These are phyloP conservation scores for Filosporella fistucella DNA, from an alignment of 495 filamentous ascomycete genomes.

Conservation along the genomic window DNA sequence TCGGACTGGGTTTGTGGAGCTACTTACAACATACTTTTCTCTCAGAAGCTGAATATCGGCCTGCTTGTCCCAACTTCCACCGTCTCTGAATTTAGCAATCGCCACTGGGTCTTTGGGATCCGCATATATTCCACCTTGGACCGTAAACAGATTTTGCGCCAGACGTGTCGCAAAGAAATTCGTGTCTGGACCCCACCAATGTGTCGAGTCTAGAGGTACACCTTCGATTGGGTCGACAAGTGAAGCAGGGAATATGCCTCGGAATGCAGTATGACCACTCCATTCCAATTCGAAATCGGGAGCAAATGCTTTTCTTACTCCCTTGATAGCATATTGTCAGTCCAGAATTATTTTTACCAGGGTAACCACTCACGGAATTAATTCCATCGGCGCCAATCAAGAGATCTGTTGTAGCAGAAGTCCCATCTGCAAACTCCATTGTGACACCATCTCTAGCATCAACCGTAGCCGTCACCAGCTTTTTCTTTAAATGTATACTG, in stretches of 20 bases:
- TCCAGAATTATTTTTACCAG: background rate
- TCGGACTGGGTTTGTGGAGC: background rate
- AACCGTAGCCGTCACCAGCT: conserved; percentile 18
- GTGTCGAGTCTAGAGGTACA: conserved; percentile 39
- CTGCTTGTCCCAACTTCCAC: conserved; percentile 35
- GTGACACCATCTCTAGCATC: conserved; percentile 15
- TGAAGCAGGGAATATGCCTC: conserved; percentile 39
- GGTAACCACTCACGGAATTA: conserved; percentile 17
- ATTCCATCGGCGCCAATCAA: conserved; percentile 32
- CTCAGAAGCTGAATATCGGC: conserved; percentile 33
- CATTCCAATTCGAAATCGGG: conserved; percentile 36
- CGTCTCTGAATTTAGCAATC: conserved; percentile 33
- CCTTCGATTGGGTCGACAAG: conserved; percentile 33
- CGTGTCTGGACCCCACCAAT: conserved; percentile 44
- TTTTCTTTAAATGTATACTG: conserved; percentile 22
- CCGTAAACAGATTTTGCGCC: conserved; percentile 36
- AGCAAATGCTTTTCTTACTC: conserved; percentile 31
- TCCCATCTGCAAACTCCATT: conserved; percentile 26
- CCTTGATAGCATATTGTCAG: conserved; percentile 1
- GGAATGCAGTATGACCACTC: conserved; percentile 40
- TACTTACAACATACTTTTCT: conserved; percentile 28
- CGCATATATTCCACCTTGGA: conserved; percentile 38
- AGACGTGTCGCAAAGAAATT: conserved; percentile 44
- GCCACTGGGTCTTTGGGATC: conserved; percentile 29
- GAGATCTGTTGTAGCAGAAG: conserved; percentile 25